Conservation (phyloP, 371 early-diverging fungal species). For the Massospora cicadina region DNA sequence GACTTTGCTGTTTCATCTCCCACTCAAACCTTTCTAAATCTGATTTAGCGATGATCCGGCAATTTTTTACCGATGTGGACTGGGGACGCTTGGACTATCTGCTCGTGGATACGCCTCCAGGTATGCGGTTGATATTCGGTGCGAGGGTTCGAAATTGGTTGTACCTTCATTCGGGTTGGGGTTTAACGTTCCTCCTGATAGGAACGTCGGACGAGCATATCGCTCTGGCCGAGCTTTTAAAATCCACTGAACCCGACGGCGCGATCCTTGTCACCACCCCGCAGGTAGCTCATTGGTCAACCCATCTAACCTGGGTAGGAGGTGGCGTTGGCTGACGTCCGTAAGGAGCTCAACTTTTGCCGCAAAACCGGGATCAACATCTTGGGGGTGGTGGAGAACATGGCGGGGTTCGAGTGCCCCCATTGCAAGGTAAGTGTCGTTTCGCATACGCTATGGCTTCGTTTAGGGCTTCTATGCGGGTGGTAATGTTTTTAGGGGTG, state of each 20-base stretch:
- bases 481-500: constrained; percentile 46
- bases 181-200: too few species aligned
- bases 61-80: constrained; percentile 76
- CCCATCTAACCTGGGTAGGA: constrained; percentile 14
- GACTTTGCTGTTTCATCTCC: too few species aligned
- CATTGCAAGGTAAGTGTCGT: constrained; percentile 43
- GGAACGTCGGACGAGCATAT: constrained; percentile 89
- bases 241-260: constrained; percentile 54
- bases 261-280: constrained; percentile 87
- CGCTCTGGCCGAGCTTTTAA: constrained; percentile 53
- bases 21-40: too few species aligned
- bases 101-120: constrained; percentile 91
- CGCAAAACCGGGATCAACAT: constrained; percentile 55
- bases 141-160: too few species aligned
- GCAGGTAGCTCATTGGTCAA: constrained; percentile 28
- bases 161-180: too few species aligned
- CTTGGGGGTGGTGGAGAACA: constrained; percentile 86
- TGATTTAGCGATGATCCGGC: constrained; percentile 60
- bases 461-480: not conserved
- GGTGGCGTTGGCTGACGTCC: constrained; percentile 72
- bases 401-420: constrained; percentile 83
- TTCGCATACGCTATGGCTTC: not conserved
- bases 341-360: constrained; percentile 75
- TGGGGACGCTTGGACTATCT: constrained; percentile 79
- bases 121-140: too few species aligned